These are phyloP conservation scores for Rhynchospora tenuis DNA, from an alignment of 176 grass and related monocot genomes.

Conservation along the genomic window DNA sequence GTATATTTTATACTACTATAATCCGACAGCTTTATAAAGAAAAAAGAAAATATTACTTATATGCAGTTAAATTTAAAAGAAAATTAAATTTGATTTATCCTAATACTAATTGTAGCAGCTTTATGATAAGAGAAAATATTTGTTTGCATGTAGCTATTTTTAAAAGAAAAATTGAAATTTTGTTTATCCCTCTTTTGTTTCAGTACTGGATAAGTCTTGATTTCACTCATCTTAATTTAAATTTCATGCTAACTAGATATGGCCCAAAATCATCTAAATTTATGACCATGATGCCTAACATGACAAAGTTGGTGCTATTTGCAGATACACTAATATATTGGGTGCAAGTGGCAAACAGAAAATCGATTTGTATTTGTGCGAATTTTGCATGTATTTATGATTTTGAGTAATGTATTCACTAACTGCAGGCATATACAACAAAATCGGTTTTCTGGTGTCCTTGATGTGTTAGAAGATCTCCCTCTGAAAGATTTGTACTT, in stretches of 20 bases:
- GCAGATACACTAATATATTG: not conserved
- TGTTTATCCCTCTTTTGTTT: not conserved
- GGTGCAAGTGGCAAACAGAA: not conserved
- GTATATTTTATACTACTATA: not conserved
- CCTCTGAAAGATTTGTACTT: conserved; percentile 87
- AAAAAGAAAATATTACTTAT: not conserved
- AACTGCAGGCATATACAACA: conserved; percentile 74
- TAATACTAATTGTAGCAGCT: not conserved
- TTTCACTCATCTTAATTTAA: not conserved
- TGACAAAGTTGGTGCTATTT: not conserved
- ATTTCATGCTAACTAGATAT: not conserved
- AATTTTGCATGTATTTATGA: not conserved
- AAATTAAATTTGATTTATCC: not conserved
- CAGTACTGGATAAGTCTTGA: not conserved
- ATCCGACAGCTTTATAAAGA: not conserved
- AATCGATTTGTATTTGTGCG: not conserved
- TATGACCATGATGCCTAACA: not conserved
- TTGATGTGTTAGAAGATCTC: conserved; percentile 83
- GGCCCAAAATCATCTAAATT: not conserved
- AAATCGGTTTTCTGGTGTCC: conserved; percentile 71
- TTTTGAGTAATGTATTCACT: not conserved
- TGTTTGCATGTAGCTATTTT: not conserved
- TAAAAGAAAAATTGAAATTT: not conserved
- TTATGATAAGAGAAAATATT: not conserved
- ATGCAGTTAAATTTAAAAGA: not conserved